Percentiles rank a stretch among this genome's conserved stretches.
Evolutionary conservation across 192 early-diverging fungal species (phyloP).

Genomic region (Coemansia sp.): DNA sequence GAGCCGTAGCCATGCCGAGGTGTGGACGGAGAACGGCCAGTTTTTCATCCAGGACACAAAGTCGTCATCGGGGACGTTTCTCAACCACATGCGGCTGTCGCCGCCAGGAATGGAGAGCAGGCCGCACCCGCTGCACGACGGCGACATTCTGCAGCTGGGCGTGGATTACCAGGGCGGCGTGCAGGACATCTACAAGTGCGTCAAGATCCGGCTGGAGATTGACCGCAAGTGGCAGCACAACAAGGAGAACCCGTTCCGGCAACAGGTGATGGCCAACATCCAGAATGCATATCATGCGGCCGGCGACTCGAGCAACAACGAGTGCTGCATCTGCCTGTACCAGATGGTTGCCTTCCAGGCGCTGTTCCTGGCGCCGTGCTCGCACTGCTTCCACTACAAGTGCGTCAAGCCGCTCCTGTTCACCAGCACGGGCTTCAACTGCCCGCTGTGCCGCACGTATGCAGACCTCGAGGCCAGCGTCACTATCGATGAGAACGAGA

Average conservation of each 20-base stretch:
- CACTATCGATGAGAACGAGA: constrained; percentile 54
- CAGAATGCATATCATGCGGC: constrained; percentile 44
- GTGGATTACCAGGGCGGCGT: constrained; percentile 93
- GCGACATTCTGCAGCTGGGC: constrained; percentile 94
- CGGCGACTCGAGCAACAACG: constrained; percentile 41
- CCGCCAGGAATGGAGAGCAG: constrained; percentile 82
- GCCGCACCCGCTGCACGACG: constrained; percentile 79
- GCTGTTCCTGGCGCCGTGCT: constrained; percentile 90
- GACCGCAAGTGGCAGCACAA: constrained; percentile 69
- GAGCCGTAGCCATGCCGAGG: constrained; percentile 87
- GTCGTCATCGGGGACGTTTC: constrained; percentile 95
- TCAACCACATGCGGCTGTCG: constrained; percentile 91
- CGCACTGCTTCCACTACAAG: constrained; percentile 92
- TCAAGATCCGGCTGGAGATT: constrained; percentile 81
- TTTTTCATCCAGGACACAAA: constrained; percentile 93
- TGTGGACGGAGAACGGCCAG: constrained; percentile 85
- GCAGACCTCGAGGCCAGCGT: constrained; percentile 86
- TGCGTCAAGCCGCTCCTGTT: constrained; percentile 82
- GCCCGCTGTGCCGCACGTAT: constrained; percentile 88
- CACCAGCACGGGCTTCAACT: constrained; percentile 74
- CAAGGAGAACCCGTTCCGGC: constrained; percentile 64
- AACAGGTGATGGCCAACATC: constrained; percentile 50
- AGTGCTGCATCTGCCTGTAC: constrained; percentile 92
- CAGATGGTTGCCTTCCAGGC: constrained; percentile 84
- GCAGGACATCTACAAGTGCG: constrained; percentile 92